Evolutionary conservation across 2,329 filamentous ascomycete species (phyloP).

Genomic region (Trichoderma arundinaceum): DNA sequence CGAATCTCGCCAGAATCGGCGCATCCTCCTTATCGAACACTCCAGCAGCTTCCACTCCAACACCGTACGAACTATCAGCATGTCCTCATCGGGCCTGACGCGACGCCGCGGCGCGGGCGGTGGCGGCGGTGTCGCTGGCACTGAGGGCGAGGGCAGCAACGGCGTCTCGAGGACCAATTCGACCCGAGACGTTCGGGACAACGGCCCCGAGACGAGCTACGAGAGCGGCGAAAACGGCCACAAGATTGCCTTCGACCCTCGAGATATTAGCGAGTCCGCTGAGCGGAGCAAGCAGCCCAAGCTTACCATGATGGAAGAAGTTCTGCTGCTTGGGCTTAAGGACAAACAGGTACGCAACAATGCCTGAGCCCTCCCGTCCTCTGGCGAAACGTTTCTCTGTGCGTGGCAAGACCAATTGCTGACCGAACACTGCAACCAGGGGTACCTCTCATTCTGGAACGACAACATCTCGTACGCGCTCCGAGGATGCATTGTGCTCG

Average conservation of each 20-base stretch:
- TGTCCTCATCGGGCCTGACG: slow-evolving; percentile 61
- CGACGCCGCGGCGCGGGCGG: slow-evolving; percentile 66
- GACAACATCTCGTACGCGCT: slow-evolving; percentile 99
- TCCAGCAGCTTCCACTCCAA: slow-evolving; percentile 12
- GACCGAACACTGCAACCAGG: slow-evolving; percentile 57
- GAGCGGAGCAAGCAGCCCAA: slow-evolving; percentile 98
- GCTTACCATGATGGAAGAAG: slow-evolving; percentile 98
- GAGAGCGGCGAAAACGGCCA: slow-evolving; percentile 93
- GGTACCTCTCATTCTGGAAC: slow-evolving; percentile 99
- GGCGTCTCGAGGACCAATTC: slow-evolving; percentile 64
- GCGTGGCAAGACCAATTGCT: slow-evolving; percentile 15
- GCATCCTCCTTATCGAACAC: slow-evolving; percentile 20
- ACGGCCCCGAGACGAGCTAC: slow-evolving; percentile 78
- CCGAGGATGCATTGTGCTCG: slow-evolving; percentile 96
- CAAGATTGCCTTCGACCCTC: slow-evolving; percentile 96
- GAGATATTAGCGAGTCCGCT: slow-evolving; percentile 95
- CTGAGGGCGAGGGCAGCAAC: slow-evolving; percentile 63
- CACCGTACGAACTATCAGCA: slow-evolving; percentile 39
- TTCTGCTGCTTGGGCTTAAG: slow-evolving; percentile 91
- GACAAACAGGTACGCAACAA: slow-evolving; percentile 81
- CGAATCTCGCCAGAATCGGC: slow-evolving; percentile 24
- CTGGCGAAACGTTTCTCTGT: not conserved
- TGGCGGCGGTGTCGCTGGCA: slow-evolving; percentile 57
- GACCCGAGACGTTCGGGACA: slow-evolving; percentile 59
- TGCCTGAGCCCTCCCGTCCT: not conserved